Evolutionary conservation across 1,284 basidiomycete species (phyloP).

Genomic region (Trichosporon faecale): DNA sequence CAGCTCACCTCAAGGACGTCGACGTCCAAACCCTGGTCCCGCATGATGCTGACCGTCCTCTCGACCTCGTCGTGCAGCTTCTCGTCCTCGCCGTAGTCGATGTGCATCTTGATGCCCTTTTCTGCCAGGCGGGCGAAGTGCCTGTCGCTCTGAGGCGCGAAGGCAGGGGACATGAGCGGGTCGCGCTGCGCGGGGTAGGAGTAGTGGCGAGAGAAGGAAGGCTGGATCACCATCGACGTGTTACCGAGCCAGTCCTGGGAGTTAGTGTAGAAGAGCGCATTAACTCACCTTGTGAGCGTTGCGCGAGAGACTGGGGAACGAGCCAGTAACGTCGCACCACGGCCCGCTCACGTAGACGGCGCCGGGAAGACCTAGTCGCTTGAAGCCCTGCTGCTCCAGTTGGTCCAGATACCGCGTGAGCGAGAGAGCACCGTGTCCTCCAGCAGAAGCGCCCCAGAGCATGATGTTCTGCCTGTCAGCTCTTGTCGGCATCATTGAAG

Average conservation of each 20-base stretch:
- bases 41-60: constrained; percentile 10
- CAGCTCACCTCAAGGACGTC: constrained; percentile 13
- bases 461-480: constrained; percentile 19
- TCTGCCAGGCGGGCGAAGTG: constrained; percentile 19
- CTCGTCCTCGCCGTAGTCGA: constrained; percentile 22
- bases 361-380: constrained; percentile 14
- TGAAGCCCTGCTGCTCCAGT: constrained; percentile 13
- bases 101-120: constrained; percentile 15
- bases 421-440: constrained; percentile 16
- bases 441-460: constrained; percentile 18
- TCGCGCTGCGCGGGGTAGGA: background rate
- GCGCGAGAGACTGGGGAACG: constrained; percentile 13
- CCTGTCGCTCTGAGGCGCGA: background rate
- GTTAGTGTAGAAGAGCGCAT: background rate
- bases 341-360: constrained; percentile 16
- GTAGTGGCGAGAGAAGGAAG: constrained; percentile 12
- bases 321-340: constrained; percentile 15
- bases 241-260: constrained; percentile 19
- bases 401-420: constrained; percentile 23
- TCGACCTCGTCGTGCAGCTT: constrained; percentile 16
- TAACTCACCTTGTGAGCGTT: constrained; percentile 18
- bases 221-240: background rate
- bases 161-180: constrained; percentile 21
- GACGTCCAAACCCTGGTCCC: constrained; percentile 9
- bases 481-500: fast-evolving